phyloP scores from a whole-genome alignment of 176 grass and related monocot genomes.

The Elaeis guineensis region DNA sequence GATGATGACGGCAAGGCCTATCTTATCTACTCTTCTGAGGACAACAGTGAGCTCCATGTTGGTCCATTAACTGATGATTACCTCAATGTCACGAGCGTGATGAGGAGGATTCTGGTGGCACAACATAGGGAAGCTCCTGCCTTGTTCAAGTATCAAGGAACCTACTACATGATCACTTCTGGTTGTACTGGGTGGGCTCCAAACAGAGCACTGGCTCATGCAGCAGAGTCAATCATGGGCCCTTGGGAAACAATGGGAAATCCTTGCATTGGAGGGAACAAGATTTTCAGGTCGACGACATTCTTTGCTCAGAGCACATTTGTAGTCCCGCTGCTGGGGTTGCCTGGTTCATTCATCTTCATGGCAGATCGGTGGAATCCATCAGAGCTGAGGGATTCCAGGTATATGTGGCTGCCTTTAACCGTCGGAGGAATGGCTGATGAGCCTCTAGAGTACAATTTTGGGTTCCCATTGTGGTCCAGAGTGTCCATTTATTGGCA shows the following conservation, averaged over 20 bases:
- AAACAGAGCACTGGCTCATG: slow-evolving; percentile 71
- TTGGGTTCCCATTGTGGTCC: slow-evolving; percentile 92
- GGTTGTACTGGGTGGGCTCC: slow-evolving; percentile 91
- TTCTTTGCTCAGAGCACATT: slow-evolving; percentile 96
- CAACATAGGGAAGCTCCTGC: slow-evolving; percentile 80
- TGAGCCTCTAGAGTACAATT: slow-evolving; percentile 88
- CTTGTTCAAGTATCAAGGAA: slow-evolving; percentile 69
- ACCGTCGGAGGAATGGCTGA: slow-evolving; percentile 66
- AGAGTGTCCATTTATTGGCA: slow-evolving; percentile 96
- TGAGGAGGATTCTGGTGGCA: slow-evolving; percentile 54
- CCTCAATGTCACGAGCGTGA: slow-evolving; percentile 48
- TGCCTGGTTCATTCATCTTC: slow-evolving; percentile 79
- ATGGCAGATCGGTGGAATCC: slow-evolving; percentile 99
- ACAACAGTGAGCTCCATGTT: slow-evolving; percentile 89
- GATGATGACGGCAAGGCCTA: slow-evolving; percentile 90
- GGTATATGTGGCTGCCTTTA: slow-evolving; percentile 85
- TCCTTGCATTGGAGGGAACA: slow-evolving; percentile 80
- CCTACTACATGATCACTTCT: slow-evolving; percentile 97
- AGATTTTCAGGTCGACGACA: slow-evolving; percentile 61
- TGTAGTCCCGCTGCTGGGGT: slow-evolving; percentile 57
- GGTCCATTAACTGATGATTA: slow-evolving; percentile 75
- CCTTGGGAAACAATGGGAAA: slow-evolving; percentile 90
- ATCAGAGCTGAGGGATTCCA: slow-evolving; percentile 60
- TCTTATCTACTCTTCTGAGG: slow-evolving; percentile 84
- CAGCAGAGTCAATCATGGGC: slow-evolving; percentile 67